phyloP scores from a whole-genome alignment of 768 basidiomycete genomes.

The Dacryopinax primogenitus region DNA sequence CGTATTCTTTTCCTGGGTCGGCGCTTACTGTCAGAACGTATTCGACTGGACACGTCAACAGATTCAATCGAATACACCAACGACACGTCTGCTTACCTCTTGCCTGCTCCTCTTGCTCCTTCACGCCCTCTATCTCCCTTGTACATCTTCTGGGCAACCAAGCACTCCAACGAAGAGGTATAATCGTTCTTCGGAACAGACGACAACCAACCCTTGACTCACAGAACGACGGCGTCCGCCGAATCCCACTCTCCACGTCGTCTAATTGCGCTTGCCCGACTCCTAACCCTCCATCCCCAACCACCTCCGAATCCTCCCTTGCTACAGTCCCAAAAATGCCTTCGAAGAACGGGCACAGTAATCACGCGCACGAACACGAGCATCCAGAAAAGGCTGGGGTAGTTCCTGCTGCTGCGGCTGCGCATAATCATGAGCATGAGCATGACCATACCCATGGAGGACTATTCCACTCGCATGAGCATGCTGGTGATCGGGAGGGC shows the following conservation, averaged over 20 bases:
- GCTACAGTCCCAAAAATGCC: neutral
- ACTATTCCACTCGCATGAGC: conserved; percentile 46
- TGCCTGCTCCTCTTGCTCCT: neutral
- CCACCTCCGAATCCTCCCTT: too few species aligned
- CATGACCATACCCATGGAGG: conserved; percentile 43
- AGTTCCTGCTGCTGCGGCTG: too few species aligned
- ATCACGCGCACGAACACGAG: neutral
- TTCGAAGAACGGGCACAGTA: neutral
- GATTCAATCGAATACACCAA: neutral
- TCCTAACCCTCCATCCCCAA: too few species aligned
- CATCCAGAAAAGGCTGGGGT: neutral
- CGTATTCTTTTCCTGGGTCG: neutral
- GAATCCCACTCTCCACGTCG: neutral
- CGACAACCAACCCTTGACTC: neutral
- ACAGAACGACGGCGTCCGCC: neutral
- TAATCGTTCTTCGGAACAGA: neutral
- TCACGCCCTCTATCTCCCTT: neutral
- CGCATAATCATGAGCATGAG: conserved; percentile 22
- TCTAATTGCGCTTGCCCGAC: too few species aligned
- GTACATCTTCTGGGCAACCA: neutral
- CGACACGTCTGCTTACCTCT: neutral
- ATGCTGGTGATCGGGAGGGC: conserved; percentile 44
- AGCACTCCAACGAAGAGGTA: neutral
- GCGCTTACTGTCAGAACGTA: neutral
- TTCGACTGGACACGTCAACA: neutral